Base-by-base conservation (phyloP, 2,329 filamentous ascomycete species). In the Pseudogymnoascus sp. region DNA sequence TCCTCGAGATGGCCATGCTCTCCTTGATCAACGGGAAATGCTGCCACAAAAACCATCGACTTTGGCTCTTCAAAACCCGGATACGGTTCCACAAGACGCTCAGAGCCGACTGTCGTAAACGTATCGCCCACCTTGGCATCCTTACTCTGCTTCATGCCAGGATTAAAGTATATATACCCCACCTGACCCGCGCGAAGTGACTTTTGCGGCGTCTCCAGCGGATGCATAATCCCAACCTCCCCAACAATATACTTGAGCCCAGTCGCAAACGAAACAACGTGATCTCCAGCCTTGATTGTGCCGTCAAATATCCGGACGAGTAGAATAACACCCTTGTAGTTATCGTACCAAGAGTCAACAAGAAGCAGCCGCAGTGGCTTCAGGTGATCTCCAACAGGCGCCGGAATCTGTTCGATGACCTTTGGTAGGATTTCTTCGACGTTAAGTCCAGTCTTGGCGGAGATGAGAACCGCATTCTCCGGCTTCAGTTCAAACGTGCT, bases 301-400 rank as follows among this genome's bases (percentile, higher is more conserved):
- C 95, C 95, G 67, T 97, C 92, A 70, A 99, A 99, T 16, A 99
- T 81, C 10, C 95, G 83, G 11, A 99, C 92, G 5, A 99, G 82
- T 61, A 97, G 82, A 62, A 97, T 89, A 37, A 99, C 95, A 11
- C 95, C 95, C 68, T 92, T 89, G 76, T 97, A 99, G 65, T 89
- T 93, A 72, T 96, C 93, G 74, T 99, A 99, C 95, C 95, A 99
- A 21, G 93, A 97, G 76, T 99, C 95, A 28, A 99, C 92, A 12
- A 99, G 85, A 59, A 99, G 80, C 77, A 97, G 83, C 64, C 90
- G 87, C 63, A 97, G 76, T 1, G 92, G 91, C 70, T 87, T 89
- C 14, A 77, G 81, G 62, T 82, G 77, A 69, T 95, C 87, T 4
- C 95, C 95, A 0, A 84, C 76, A 0, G 95, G 95, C 42, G 86